Percentiles rank a stretch among this genome's conserved stretches.
These are phyloP conservation scores for Colletotrichum sp. DNA, from an alignment of 2,329 filamentous ascomycete species.

Conservation along the genomic window DNA sequence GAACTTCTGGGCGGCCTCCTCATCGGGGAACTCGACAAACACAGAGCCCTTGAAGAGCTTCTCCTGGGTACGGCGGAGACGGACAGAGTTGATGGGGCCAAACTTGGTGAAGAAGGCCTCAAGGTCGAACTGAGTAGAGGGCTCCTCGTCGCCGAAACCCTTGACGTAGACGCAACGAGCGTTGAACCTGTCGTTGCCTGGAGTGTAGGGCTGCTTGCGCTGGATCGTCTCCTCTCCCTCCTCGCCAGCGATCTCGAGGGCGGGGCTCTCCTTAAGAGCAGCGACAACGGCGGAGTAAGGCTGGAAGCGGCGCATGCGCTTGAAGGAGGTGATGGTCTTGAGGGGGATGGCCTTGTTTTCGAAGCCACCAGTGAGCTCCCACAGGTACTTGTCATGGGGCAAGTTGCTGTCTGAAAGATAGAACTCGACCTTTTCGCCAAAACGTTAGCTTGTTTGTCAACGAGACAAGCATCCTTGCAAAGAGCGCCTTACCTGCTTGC, in stretches of 20 bases:
- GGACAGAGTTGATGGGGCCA: slow-evolving; percentile 80
- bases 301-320: slow-evolving; percentile 95
- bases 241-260: slow-evolving; percentile 75
- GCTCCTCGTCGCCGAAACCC: slow-evolving; percentile 86
- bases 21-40: slow-evolving; percentile 87
- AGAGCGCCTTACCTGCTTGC: slow-evolving; percentile 69
- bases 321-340: slow-evolving; percentile 81
- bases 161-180: slow-evolving; percentile 86
- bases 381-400: slow-evolving; percentile 85
- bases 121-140: slow-evolving; percentile 88
- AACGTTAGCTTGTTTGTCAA: not conserved
- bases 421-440: slow-evolving; percentile 75
- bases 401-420: slow-evolving; percentile 96
- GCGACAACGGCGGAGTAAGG: slow-evolving; percentile 83
- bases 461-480: not conserved
- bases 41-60: slow-evolving; percentile 93
- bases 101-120: slow-evolving; percentile 88
- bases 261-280: slow-evolving; percentile 78
- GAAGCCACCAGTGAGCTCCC: slow-evolving; percentile 75
- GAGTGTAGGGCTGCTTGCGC: slow-evolving; percentile 73
- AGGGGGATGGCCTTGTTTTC: slow-evolving; percentile 84
- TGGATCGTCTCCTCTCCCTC: slow-evolving; percentile 74
- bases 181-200: slow-evolving; percentile 69
- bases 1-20: slow-evolving; percentile 82
- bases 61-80: slow-evolving; percentile 77